Evolutionary conservation across 1,139 yeast genomes (phyloP), one percentile per base, ranked within the genome.

Genomic region (Blastobotrys indianensis): DNA sequence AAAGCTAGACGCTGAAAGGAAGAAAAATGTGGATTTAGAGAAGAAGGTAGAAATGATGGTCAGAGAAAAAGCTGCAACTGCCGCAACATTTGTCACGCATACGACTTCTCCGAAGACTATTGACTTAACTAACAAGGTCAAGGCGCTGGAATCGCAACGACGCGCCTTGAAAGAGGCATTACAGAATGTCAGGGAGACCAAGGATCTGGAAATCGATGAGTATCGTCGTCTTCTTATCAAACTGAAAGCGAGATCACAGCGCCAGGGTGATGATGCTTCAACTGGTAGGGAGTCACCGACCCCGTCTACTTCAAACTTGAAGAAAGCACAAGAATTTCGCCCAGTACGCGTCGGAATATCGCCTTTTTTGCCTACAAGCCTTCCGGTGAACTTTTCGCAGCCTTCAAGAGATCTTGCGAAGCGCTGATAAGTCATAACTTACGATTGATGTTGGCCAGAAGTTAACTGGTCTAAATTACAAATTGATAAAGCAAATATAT

Each of bases 131-230:
- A 44, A 41, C 34, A 61, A 68, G 29, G 47, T 56, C 42, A 51
- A 49, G 36, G 55, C 59, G 16, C 63, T 78, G 49, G 75, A 72
- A 50, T 62, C 63, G 15, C 86, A 80, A 61, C 62, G 82, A 38
- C 82, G 79, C 48, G 82, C 77, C 45, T 67, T 80, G 42, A 67
- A 85, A 28, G 82, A 78, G 44, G 80, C 78, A 0, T 54, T 70
- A 42, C 61, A 59, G 35, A 59, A 64, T 23, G 57, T 69, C 47
- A 61, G 66, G 39, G 65, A 61, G 33, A 63, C 67, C 37, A 63
- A 62, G 40, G 69, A 68, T 31, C 52, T 63, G 48, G 72, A 69
- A 48, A 50, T 51, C 51, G 47, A 59, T 53, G 55, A 51, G 48
- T 45, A 72, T 74, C 15, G 63, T 65, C 51, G 48, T 34, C 52